phyloP scores from a whole-genome alignment of 2,329 filamentous ascomycete species.

The Pezicula carpinea region DNA sequence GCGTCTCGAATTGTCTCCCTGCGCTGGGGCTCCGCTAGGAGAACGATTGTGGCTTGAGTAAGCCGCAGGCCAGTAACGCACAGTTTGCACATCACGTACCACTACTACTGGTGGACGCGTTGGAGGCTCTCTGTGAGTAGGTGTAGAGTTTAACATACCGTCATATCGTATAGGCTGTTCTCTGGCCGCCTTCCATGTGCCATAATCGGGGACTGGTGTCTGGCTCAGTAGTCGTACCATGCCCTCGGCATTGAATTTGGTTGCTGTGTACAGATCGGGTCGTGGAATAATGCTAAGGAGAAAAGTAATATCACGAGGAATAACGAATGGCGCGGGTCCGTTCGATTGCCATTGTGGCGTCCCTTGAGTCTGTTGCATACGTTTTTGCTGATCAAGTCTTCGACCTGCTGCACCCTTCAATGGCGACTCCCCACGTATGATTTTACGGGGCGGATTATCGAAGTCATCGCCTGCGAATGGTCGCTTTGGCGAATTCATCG shows the following conservation, averaged over 20 bases:
- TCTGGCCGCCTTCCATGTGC: slow-evolving; percentile 45
- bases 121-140: neutral
- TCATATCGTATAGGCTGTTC: slow-evolving; percentile 25
- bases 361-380: slow-evolving; percentile 50
- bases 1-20: no score
- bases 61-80: neutral
- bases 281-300: slow-evolving; percentile 60
- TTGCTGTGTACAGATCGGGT: slow-evolving; percentile 63
- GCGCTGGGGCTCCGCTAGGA: no score
- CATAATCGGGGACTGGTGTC: slow-evolving; percentile 59
- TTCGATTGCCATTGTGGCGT: slow-evolving; percentile 29
- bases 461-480: slow-evolving; percentile 54
- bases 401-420: slow-evolving; percentile 87
- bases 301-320: slow-evolving; percentile 64
- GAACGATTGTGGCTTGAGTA: no score
- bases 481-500: slow-evolving; percentile 34
- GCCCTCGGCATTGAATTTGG: slow-evolving; percentile 63
- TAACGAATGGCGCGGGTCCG: slow-evolving; percentile 48
- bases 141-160: slow-evolving; percentile 15
- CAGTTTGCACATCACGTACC: neutral
- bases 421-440: slow-evolving; percentile 84
- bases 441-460: slow-evolving; percentile 76
- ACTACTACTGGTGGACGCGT: no score
- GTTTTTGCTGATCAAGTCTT: slow-evolving; percentile 66
- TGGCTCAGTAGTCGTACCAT: slow-evolving; percentile 71